A percentile compares a stretch with the other conserved stretches of the same genome.
phyloP scores from a whole-genome alignment of 208 protist genomes.

The Trypanosoma vivax region DNA sequence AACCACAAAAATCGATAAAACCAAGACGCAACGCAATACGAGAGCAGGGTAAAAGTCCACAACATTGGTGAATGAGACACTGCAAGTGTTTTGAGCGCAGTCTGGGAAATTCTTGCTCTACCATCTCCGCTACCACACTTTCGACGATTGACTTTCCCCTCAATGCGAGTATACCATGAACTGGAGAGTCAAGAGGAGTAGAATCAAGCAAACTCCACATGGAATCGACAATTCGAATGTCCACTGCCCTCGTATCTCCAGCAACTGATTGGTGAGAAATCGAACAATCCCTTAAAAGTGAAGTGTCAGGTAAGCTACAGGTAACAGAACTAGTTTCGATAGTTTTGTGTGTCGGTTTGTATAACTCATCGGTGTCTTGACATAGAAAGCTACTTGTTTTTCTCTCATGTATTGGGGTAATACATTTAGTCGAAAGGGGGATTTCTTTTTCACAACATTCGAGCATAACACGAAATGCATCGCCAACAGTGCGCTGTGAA shows the following conservation, averaged over 20 bases:
- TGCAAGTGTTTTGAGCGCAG: slow-evolving; percentile 82
- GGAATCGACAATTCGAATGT: slow-evolving; percentile 45
- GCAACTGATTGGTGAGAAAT: background rate
- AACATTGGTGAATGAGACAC: slow-evolving; percentile 65
- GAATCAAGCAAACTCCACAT: slow-evolving; percentile 70
- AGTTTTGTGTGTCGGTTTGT: background rate
- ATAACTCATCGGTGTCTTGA: background rate
- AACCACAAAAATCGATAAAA: slow-evolving; percentile 58
- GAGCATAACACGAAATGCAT: slow-evolving; percentile 71
- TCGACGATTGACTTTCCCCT: slow-evolving; percentile 70
- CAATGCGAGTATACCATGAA: slow-evolving; percentile 67
- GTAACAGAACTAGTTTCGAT: too few species aligned
- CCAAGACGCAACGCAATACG: slow-evolving; percentile 59
- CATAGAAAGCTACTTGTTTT: too few species aligned
- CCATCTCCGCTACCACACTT: slow-evolving; percentile 27
- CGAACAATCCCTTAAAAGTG: slow-evolving; percentile 4
- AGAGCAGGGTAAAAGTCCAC: slow-evolving; percentile 66
- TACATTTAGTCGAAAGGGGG: slow-evolving; percentile 20
- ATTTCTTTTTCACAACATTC: slow-evolving; percentile 41
- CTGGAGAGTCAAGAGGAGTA: slow-evolving; percentile 76
- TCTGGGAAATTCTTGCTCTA: slow-evolving; percentile 54
- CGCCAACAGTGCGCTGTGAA: slow-evolving; percentile 72
- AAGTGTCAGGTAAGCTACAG: too few species aligned
- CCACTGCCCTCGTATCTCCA: slow-evolving; percentile 1
- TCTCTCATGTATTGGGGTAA: slow-evolving; percentile 19